These are phyloP conservation scores for Amauroascus niger DNA, from an alignment of 2,329 filamentous ascomycete species.

Conservation along the genomic window DNA sequence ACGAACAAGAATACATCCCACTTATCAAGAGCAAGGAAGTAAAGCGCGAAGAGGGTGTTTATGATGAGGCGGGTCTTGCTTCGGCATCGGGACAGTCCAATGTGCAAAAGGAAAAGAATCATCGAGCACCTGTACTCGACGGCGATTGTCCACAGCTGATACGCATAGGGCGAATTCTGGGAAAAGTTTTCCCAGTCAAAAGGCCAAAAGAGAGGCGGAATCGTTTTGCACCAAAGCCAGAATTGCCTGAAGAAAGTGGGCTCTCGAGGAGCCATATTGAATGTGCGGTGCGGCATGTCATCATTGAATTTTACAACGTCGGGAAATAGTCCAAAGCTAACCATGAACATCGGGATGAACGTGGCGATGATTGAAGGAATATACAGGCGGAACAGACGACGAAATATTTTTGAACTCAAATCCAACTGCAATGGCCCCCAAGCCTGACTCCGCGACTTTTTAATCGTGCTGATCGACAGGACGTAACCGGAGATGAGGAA, in stretches of 20 bases:
- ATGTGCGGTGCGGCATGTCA: conserved; percentile 27
- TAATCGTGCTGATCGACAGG: conserved; percentile 29
- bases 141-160: conserved; percentile 40
- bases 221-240: conserved; percentile 31
- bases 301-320: conserved; percentile 30
- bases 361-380: conserved; percentile 35
- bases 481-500: conserved; percentile 43
- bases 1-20: conserved; percentile 41
- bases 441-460: conserved; percentile 27
- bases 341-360: conserved; percentile 27
- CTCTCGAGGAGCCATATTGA: conserved; percentile 38
- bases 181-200: conserved; percentile 35
- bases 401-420: conserved; percentile 37
- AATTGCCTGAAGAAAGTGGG: conserved; percentile 31
- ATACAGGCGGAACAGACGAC: conserved; percentile 36
- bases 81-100: conserved; percentile 29
- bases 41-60: conserved; percentile 29
- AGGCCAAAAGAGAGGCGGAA: conserved; percentile 30
- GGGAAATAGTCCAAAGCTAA: conserved; percentile 29
- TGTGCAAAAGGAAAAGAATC: conserved; percentile 36
- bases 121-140: conserved; percentile 40
- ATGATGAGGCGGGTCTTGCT: conserved; percentile 30
- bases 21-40: conserved; percentile 35
- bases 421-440: conserved; percentile 28
- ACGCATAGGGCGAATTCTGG: conserved; percentile 24